phyloP scores from a whole-genome alignment of 805 yeast genomes.

The Metschnikowia koreensis region DNA sequence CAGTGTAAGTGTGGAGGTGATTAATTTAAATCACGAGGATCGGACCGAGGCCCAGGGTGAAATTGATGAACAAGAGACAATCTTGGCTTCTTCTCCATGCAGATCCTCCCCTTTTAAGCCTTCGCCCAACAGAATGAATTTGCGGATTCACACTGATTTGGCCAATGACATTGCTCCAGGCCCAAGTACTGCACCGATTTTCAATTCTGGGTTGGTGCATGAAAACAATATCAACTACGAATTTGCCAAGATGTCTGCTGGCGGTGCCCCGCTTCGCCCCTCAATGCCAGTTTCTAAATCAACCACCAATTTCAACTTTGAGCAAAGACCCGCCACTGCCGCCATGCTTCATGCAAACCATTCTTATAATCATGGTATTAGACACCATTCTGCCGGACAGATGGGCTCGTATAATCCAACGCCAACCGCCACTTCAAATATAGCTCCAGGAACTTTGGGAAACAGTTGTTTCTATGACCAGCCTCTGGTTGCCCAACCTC shows the following conservation, averaged over 20 bases:
- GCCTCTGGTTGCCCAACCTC: neutral
- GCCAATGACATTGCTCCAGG: conserved; percentile 17
- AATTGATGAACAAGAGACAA: conserved; percentile 35
- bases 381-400: conserved; percentile 19
- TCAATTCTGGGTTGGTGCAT: conserved; percentile 23
- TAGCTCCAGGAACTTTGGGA: neutral
- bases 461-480: neutral
- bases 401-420: conserved; percentile 8
- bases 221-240: conserved; percentile 10
- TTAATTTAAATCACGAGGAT: conserved; percentile 2
- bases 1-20: conserved; percentile 6
- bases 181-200: conserved; percentile 38
- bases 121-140: conserved; percentile 20
- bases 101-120: conserved; percentile 35
- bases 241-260: neutral
- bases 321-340: conserved; percentile 1
- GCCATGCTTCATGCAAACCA: conserved; percentile 2
- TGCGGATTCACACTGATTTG: conserved; percentile 17
- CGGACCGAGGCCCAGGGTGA: conserved; percentile 9
- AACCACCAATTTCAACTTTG: conserved; percentile 7
- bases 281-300: conserved; percentile 3
- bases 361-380: conserved; percentile 2
- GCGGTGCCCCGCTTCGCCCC: conserved; percentile 3
- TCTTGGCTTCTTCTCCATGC: conserved; percentile 38
- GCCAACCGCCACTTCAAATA: neutral